These are phyloP conservation scores for Phyllostachys edulis DNA, from an alignment of 176 grass and related monocot species.

Conservation along the genomic window DNA sequence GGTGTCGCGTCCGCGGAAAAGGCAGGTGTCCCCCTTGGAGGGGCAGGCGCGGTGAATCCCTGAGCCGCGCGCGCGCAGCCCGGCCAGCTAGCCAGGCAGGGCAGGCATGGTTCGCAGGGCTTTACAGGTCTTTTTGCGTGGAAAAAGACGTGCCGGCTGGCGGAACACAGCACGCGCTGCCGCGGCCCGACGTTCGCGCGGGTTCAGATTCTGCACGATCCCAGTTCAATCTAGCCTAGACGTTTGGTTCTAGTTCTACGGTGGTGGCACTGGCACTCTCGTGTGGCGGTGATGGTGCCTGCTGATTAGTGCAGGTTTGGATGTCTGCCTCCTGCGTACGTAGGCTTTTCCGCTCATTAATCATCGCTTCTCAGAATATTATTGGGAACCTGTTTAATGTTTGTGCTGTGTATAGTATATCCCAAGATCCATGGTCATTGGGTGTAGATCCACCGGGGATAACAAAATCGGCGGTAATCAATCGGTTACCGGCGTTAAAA, in stretches of 20 bases:
- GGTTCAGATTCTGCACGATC: slow-evolving; percentile 38
- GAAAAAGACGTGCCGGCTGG: slow-evolving; percentile 38
- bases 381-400: neutral
- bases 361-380: neutral
- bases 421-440: too few relatives aligned
- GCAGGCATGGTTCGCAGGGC: slow-evolving; percentile 21
- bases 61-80: neutral
- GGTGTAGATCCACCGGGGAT: neutral
- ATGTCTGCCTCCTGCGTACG: neutral
- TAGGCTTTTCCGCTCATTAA: neutral
- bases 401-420: too few relatives aligned
- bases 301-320: neutral
- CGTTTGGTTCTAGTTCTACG: neutral
- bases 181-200: neutral
- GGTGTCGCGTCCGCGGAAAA: slow-evolving; percentile 30
- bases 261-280: neutral
- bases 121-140: slow-evolving; percentile 13
- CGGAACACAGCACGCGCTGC: neutral
- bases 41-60: slow-evolving; percentile 29
- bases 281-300: slow-evolving; percentile 21
- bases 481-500: too few relatives aligned
- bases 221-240: neutral
- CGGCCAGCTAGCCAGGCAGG: neutral
- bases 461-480: neutral
- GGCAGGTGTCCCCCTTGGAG: slow-evolving; percentile 41